Evolutionary conservation across 1,284 basidiomycete genomes (phyloP), one percentile per base, ranked within the genome.

Genomic region (Boletus holoroseus): DNA sequence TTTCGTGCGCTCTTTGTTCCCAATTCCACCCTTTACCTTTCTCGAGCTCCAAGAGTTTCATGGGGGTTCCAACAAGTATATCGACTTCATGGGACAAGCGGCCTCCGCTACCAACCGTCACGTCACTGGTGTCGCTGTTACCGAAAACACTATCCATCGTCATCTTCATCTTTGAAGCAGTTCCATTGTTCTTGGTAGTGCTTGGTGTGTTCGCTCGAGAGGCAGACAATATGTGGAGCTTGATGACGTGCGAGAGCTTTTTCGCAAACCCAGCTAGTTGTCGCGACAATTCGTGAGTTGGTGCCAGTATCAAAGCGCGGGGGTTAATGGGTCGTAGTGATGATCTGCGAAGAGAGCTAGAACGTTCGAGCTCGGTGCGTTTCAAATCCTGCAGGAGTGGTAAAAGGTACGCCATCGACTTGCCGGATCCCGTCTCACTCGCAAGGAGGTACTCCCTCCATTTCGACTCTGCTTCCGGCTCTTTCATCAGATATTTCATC

Each of bases 361-460:
- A 46, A 16, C 47, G 54, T 24, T 55, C 55, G 18, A 68, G 53
- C 61, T 88, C 83, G 2, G 75, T 74, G 44, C 71, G 65, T 66
- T 94, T 94, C 58, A 94, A 73, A 50, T 78, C 73, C 57, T 93
- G 87, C 3, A 94, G 73, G 41, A 94, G 66, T 0, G 91, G 91
- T 2, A 94, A 75, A 31, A 94, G 78, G 64, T 93, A 94, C 1
- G 91, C 91, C n/a, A 93, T 77, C 3, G 87, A 91, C 71, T 94
- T 94, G 1, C 91, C 91, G 0, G 88, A 91, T 7, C 91, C 91
- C 0, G 91, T 94, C 68, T 94, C 91, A 0, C 87, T 85, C 0
- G 89, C 91, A 1, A 94, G 75, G 9, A 94, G 75, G 54, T 76
- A 82, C 58, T 86, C 75, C 40, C 72, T 74, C 71, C 77, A 81